Percentiles rank a stretch among this genome's conserved stretches.
These are phyloP conservation scores for Apiospora kogelbergensis DNA, from an alignment of 2,329 filamentous ascomycete species.

Conservation along the genomic window DNA sequence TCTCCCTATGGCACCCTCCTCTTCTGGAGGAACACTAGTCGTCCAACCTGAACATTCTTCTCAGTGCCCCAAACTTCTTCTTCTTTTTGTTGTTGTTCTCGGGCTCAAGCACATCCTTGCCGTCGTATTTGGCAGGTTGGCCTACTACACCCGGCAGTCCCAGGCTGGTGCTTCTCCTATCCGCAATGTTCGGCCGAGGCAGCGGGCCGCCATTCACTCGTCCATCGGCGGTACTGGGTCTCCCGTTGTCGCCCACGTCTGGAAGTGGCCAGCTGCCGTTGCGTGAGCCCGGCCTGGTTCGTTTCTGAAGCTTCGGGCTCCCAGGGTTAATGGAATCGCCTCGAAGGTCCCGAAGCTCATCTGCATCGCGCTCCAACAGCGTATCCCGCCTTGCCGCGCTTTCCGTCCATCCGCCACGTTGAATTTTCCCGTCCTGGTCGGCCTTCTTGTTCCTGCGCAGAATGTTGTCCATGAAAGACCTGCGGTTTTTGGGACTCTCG, in stretches of 20 bases:
- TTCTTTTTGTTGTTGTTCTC: constrained; percentile 38
- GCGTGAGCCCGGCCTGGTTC: constrained; percentile 32
- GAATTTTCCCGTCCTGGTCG: constrained; percentile 50
- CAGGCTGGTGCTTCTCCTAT: constrained; percentile 27
- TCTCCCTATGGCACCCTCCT: background rate
- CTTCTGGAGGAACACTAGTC: constrained; percentile 35
- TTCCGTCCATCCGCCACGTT: constrained; percentile 52
- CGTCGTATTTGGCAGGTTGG: constrained; percentile 13
- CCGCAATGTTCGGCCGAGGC: constrained; percentile 18
- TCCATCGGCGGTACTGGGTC: constrained; percentile 30
- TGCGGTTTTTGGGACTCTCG: constrained; percentile 38
- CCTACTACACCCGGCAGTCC: constrained; percentile 19
- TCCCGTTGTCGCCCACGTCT: constrained; percentile 27
- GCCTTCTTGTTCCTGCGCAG: constrained; percentile 64
- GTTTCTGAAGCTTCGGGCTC: constrained; percentile 48
- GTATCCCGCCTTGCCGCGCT: constrained; percentile 63
- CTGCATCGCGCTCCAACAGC: constrained; percentile 57
- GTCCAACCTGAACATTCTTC: constrained; percentile 61
- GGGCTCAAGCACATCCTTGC: constrained; percentile 15
- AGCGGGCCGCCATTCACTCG: constrained; percentile 22
- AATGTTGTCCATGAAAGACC: constrained; percentile 55
- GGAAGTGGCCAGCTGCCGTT: constrained; percentile 51
- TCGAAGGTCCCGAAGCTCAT: constrained; percentile 50
- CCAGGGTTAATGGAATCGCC: constrained; percentile 27
- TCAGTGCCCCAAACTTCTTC: constrained; percentile 68